These are phyloP conservation scores for Fusarium nanum DNA, from an alignment of 2,329 filamentous ascomycete species.

Conservation along the genomic window DNA sequence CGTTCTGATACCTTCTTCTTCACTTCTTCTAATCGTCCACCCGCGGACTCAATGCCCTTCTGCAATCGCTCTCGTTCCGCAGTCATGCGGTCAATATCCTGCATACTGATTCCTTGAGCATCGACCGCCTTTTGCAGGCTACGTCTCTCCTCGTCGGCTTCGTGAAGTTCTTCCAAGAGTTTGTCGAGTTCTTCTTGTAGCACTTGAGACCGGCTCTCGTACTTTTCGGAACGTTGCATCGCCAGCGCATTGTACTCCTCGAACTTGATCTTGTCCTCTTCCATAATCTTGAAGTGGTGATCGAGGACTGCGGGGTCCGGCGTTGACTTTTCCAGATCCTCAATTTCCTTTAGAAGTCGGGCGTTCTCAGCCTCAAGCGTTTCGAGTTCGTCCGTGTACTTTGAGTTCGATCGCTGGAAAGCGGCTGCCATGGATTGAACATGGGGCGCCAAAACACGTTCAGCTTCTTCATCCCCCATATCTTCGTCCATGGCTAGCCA, in stretches of 20 bases:
- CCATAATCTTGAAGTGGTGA: slow-evolving; percentile 90
- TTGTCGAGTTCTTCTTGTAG: slow-evolving; percentile 90
- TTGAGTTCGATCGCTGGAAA: slow-evolving; percentile 86
- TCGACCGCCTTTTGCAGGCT: slow-evolving; percentile 88
- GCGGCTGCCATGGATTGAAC: slow-evolving; percentile 87
- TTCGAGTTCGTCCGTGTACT: slow-evolving; percentile 85
- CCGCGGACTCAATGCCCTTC: slow-evolving; percentile 82
- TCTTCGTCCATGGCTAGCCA: slow-evolving; percentile 96
- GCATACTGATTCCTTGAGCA: slow-evolving; percentile 92
- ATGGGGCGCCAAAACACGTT: slow-evolving; percentile 83
- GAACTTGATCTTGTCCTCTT: slow-evolving; percentile 94
- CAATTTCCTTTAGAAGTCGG: slow-evolving; percentile 84
- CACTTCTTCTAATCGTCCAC: slow-evolving; percentile 81
- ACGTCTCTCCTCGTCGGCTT: slow-evolving; percentile 84
- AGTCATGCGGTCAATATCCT: slow-evolving; percentile 99
- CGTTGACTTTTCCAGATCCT: slow-evolving; percentile 87
- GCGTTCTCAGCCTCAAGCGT: slow-evolving; percentile 89
- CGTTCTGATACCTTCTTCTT: slow-evolving; percentile 86
- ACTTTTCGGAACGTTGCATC: slow-evolving; percentile 87
- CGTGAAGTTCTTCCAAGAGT: slow-evolving; percentile 77
- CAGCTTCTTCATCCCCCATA: slow-evolving; percentile 84
- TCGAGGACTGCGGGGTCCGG: slow-evolving; percentile 87
- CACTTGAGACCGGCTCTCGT: slow-evolving; percentile 81
- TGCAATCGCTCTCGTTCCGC: slow-evolving; percentile 94
- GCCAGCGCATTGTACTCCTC: slow-evolving; percentile 92